These are phyloP conservation scores for Monilinia laxa DNA, from an alignment of 2,329 filamentous ascomycete genomes.

Conservation along the genomic window DNA sequence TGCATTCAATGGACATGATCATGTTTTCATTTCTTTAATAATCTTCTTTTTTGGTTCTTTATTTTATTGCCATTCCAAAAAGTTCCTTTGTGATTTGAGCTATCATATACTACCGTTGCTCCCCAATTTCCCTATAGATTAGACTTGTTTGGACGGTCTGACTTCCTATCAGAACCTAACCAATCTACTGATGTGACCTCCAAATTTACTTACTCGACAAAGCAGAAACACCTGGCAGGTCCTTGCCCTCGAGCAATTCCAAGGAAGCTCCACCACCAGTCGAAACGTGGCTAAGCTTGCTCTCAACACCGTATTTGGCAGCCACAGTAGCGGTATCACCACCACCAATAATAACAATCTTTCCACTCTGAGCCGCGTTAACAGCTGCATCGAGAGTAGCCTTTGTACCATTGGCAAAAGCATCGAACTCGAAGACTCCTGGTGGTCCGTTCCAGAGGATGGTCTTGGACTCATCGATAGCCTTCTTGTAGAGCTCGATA, in stretches of 20 bases:
- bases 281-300: constrained; percentile 96
- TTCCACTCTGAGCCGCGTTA: constrained; percentile 73
- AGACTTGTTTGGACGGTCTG: constrained; percentile 36
- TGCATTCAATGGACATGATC: constrained; percentile 11
- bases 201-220: constrained; percentile 71
- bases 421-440: constrained; percentile 96
- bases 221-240: constrained; percentile 86
- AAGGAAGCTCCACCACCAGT: constrained; percentile 94
- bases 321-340: constrained; percentile 98
- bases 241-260: constrained; percentile 97
- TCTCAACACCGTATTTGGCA: constrained; percentile 93
- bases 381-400: constrained; percentile 87
- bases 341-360: constrained; percentile 98
- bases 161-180: constrained; percentile 34
- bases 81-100: constrained; percentile 36
- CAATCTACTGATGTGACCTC: constrained; percentile 5
- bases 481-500: constrained; percentile 81
- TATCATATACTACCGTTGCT: constrained; percentile 25
- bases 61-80: constrained; percentile 26
- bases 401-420: constrained; percentile 92
- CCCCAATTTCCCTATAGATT: constrained; percentile 36
- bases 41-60: constrained; percentile 7
- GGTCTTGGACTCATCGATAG: constrained; percentile 86
- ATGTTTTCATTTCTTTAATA: constrained; percentile 15
- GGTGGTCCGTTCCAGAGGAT: constrained; percentile 99